A percentile compares a stretch with the other conserved stretches of the same genome.
Evolutionary conservation across 306 rosid species (phyloP).

Genomic region (Senna siamea): DNA sequence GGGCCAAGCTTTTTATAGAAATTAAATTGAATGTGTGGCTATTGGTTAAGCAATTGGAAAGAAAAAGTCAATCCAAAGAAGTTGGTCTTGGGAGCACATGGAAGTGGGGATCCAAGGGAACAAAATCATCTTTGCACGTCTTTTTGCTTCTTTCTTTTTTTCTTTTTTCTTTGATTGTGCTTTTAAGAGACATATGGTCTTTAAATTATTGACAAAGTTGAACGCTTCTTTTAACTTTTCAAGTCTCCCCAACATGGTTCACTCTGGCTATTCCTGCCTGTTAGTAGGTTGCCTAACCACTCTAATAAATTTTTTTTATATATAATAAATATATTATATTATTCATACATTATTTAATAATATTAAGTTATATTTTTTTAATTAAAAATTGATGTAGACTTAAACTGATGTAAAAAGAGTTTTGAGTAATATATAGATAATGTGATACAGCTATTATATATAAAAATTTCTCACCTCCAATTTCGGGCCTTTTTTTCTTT

Average conservation of each 20-base stretch:
- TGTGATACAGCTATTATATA: no score
- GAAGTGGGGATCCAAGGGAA: constrained; percentile 60
- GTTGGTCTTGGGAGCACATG: constrained; percentile 32
- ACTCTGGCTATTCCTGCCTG: background rate
- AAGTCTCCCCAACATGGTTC: constrained; percentile 6
- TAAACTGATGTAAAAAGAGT: no score
- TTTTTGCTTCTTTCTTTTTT: background rate
- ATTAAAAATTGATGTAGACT: no score
- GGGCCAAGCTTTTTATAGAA: constrained; percentile 32
- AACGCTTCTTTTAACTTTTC: constrained; percentile 9
- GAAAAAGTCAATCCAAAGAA: constrained; percentile 44
- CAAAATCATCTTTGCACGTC: constrained; percentile 55
- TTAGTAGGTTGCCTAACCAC: background rate
- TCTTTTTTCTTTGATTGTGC: background rate
- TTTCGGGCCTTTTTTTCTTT: background rate
- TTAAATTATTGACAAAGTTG: constrained; percentile 24
- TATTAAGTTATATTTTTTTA: no score
- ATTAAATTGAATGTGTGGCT: background rate
- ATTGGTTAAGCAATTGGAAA: background rate
- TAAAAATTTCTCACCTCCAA: no score
- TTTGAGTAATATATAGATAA: no score
- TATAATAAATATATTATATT: no score
- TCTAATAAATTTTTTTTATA: no score
- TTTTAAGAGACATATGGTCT: constrained; percentile 27
- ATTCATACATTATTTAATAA: no score